phyloP scores from a whole-genome alignment of 2,329 filamentous ascomycete species.

The Basipetospora chlamydospora region DNA sequence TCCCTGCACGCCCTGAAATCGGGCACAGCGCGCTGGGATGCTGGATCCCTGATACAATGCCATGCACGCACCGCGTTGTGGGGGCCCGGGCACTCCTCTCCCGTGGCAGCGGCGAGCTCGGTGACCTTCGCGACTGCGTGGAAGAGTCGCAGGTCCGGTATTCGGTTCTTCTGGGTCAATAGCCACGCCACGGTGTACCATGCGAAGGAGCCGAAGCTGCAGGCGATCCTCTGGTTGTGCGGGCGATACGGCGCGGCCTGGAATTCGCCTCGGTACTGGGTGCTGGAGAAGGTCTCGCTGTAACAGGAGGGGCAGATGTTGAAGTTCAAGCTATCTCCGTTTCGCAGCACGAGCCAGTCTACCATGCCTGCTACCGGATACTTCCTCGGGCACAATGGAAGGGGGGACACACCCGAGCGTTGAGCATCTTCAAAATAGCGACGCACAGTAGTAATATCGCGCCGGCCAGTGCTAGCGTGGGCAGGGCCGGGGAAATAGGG shows the following conservation, averaged over 20 bases:
- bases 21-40: conserved; percentile 45
- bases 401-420: conserved; percentile 25
- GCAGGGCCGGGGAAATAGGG: too few species aligned
- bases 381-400: conserved; percentile 55
- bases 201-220: conserved; percentile 61
- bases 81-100: conserved; percentile 42
- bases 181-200: conserved; percentile 82
- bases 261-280: conserved; percentile 55
- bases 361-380: conserved; percentile 46
- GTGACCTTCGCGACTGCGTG: conserved; percentile 53
- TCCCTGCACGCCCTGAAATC: conserved; percentile 63
- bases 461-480: too few species aligned
- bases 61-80: conserved; percentile 46
- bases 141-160: conserved; percentile 53
- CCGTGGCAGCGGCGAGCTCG: conserved; percentile 25
- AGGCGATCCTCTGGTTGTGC: conserved; percentile 44
- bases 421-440: conserved; percentile 39
- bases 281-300: conserved; percentile 50
- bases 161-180: conserved; percentile 56
- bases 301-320: conserved; percentile 77
- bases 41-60: conserved; percentile 61
- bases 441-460: conserved; percentile 18
- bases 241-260: conserved; percentile 20
- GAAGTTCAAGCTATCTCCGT: conserved; percentile 57
- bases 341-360: conserved; percentile 70